Evolutionary conservation across 768 basidiomycete species (phyloP).

Genomic region (Melanogaster broomeanus): DNA sequence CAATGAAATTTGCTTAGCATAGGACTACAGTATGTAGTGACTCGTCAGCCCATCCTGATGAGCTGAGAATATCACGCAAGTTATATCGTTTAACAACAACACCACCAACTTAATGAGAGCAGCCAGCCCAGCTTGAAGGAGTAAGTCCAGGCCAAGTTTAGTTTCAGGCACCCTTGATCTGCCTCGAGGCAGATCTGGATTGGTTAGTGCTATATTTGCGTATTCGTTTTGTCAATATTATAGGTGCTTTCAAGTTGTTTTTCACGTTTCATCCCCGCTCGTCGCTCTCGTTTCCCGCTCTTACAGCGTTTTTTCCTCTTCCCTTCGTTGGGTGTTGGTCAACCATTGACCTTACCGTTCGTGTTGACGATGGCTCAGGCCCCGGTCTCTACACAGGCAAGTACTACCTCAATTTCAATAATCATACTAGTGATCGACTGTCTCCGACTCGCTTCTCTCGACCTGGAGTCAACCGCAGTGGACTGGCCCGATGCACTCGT

Average conservation of each 20-base stretch:
- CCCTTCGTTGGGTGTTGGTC: not conserved
- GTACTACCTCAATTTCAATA: not conserved
- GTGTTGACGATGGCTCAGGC: not conserved
- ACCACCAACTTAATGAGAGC: too few species aligned
- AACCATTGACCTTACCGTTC: not conserved
- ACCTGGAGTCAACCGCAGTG: not conserved
- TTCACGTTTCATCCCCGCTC: not conserved
- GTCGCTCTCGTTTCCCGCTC: not conserved
- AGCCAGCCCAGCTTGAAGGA: too few species aligned
- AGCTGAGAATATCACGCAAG: too few species aligned
- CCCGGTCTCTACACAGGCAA: not conserved
- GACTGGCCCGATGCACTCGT: not conserved
- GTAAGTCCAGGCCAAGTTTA: conserved; percentile 2
- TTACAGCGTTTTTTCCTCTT: not conserved
- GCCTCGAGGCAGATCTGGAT: conserved; percentile 1
- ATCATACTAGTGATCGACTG: not conserved
- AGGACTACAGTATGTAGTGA: too few species aligned
- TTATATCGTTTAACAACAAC: too few species aligned
- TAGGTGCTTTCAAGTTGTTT: not conserved
- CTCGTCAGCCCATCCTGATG: too few species aligned
- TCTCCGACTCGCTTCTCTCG: not conserved
- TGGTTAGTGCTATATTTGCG: not conserved
- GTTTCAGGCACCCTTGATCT: not conserved
- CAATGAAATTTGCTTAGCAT: too few species aligned
- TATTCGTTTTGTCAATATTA: not conserved